Percentiles rank a stretch among this genome's conserved stretches.
phyloP scores from a whole-genome alignment of 345 rosid species.

The Diplotaxis tenuifolia region DNA sequence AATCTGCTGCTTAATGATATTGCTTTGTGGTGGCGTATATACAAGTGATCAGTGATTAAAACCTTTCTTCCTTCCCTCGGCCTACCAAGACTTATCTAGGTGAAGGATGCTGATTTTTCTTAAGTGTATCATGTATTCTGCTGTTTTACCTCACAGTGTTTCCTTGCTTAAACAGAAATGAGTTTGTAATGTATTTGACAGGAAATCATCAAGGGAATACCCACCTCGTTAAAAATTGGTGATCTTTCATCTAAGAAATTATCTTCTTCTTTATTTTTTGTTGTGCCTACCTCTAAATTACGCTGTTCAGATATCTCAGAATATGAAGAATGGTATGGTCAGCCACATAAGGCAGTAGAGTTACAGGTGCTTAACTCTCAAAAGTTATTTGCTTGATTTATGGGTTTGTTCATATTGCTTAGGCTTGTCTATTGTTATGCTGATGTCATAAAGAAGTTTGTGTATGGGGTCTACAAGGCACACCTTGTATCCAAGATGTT shows the following conservation, averaged over 20 bases:
- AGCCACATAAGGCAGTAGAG: slow-evolving; percentile 77
- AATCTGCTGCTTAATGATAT: neutral
- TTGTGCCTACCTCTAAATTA: no score
- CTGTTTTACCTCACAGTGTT: slow-evolving; percentile 87
- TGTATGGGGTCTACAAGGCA: no score
- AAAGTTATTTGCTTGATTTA: neutral
- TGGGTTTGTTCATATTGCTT: slow-evolving; percentile 8
- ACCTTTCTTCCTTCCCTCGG: slow-evolving; percentile 37
- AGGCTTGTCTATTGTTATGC: no score
- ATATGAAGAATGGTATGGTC: slow-evolving; percentile 98
- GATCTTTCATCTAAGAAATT: no score
- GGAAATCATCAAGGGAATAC: no score
- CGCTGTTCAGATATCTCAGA: slow-evolving; percentile 66
- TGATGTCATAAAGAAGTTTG: no score
- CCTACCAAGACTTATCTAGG: slow-evolving; percentile 66
- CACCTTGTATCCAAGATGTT: no score
- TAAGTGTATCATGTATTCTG: slow-evolving; percentile 85
- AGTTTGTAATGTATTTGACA: no score
- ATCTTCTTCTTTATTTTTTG: no score
- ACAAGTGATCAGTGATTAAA: neutral
- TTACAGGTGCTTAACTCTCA: slow-evolving; percentile 55
- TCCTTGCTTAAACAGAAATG: no score
- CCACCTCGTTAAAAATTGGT: no score
- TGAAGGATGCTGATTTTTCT: slow-evolving; percentile 75
- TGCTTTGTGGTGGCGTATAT: no score